phyloP scores from a whole-genome alignment of 2,329 filamentous ascomycete species.

The Ophioceras dolichostomum region DNA sequence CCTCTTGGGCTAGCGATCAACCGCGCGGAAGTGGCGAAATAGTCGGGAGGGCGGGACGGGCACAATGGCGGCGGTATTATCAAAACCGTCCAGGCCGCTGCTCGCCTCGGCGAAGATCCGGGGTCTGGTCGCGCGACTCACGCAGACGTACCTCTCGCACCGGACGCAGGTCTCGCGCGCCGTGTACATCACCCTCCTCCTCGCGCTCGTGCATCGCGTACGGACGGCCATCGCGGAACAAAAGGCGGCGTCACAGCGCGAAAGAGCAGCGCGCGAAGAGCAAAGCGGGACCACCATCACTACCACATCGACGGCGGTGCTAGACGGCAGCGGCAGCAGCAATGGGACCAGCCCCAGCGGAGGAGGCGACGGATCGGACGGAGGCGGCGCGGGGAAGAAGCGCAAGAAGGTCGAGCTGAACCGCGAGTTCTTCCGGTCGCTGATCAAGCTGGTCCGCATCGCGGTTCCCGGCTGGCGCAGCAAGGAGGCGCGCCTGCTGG shows the following conservation, averaged over 20 bases:
- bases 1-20: no score
- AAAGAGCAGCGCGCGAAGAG: constrained; percentile 41
- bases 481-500: constrained; percentile 73
- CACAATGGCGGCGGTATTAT: no score
- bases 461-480: constrained; percentile 84
- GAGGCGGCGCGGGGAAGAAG: constrained; percentile 17
- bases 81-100: constrained; percentile 23
- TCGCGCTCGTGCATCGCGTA: constrained; percentile 74
- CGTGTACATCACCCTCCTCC: constrained; percentile 71
- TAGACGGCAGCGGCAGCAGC: constrained; percentile 17
- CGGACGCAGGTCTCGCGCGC: constrained; percentile 72
- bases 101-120: constrained; percentile 51
- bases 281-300: constrained; percentile 34
- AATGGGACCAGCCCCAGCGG: constrained; percentile 13
- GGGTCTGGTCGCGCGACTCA: constrained; percentile 52
- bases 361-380: constrained; percentile 12
- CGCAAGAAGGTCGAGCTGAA: constrained; percentile 86
- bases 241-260: constrained; percentile 65
- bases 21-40: no score
- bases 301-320: constrained; percentile 25
- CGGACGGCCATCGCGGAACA: constrained; percentile 88
- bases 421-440: constrained; percentile 63
- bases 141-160: constrained; percentile 63
- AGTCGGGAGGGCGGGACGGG: no score
- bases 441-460: constrained; percentile 70